These are phyloP conservation scores for Hypoxylon fuscum DNA, from an alignment of 495 filamentous ascomycete genomes.

Conservation along the genomic window DNA sequence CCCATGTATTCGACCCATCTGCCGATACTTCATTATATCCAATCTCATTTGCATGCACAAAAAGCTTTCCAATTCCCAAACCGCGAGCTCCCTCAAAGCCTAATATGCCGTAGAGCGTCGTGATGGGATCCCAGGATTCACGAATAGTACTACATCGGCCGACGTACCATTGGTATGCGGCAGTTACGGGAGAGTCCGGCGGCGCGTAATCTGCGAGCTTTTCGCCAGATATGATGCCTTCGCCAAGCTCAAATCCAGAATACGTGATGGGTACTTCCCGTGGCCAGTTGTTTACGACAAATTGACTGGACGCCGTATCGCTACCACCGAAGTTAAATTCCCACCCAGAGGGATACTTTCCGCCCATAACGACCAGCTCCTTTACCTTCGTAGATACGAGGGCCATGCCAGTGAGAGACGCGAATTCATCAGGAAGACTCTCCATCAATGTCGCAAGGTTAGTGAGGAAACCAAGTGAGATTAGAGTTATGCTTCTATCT, in stretches of 20 bases:
- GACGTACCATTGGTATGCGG: conserved; percentile 48
- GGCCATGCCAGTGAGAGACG: conserved; percentile 44
- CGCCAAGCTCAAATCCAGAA: conserved; percentile 49
- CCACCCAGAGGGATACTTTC: conserved; percentile 52
- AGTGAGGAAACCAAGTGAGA: conserved; percentile 54
- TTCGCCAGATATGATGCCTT: conserved; percentile 47
- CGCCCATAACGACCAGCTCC: conserved; percentile 59
- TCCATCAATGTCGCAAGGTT: conserved; percentile 54
- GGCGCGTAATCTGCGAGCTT: conserved; percentile 45
- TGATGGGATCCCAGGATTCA: conserved; percentile 57
- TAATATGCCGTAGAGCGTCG: conserved; percentile 53
- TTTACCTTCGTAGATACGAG: conserved; percentile 53
- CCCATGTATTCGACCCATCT: conserved; percentile 49
- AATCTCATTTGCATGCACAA: conserved; percentile 34
- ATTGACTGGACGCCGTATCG: conserved; percentile 44
- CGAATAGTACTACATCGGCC: conserved; percentile 34
- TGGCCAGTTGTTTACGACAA: conserved; percentile 55
- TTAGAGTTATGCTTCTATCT: conserved; percentile 54
- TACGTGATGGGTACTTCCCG: conserved; percentile 43
- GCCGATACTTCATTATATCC: conserved; percentile 45
- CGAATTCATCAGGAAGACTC: conserved; percentile 48
- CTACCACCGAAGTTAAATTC: conserved; percentile 56
- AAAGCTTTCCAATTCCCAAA: conserved; percentile 28
- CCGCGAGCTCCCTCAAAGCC: conserved; percentile 48
- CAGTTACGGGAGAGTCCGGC: conserved; percentile 47